Evolutionary conservation across 192 early-diverging fungal genomes (phyloP).

Genomic region (Coemansia sp.): DNA sequence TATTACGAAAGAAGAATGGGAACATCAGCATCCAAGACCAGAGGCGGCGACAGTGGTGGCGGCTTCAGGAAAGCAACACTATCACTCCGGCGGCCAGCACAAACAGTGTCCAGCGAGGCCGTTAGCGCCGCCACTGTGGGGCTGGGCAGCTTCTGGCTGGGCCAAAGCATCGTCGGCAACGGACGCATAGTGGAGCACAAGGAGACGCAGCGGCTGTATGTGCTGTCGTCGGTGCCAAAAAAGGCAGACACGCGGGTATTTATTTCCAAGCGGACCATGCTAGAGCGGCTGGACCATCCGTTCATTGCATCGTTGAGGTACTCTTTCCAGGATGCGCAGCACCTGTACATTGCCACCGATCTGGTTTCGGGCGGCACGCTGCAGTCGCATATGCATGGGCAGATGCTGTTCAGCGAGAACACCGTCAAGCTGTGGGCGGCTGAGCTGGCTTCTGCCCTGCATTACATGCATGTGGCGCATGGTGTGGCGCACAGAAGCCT

Average conservation of each 20-base stretch:
- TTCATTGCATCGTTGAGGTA: constrained; percentile 83
- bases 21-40: not conserved
- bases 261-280: constrained; percentile 70
- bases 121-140: constrained; percentile 15
- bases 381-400: constrained; percentile 59
- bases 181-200: constrained; percentile 88
- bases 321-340: constrained; percentile 92
- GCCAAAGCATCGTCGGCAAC: constrained; percentile 85
- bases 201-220: constrained; percentile 71
- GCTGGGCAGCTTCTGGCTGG: constrained; percentile 76
- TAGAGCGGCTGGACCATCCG: constrained; percentile 79
- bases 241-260: constrained; percentile 73
- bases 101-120: not conserved
- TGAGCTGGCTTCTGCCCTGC: constrained; percentile 78
- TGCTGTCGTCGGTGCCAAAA: constrained; percentile 79
- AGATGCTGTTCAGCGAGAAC: constrained; percentile 60
- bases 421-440: constrained; percentile 82
- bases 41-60: not conserved
- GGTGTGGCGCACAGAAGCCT: constrained; percentile 86
- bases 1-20: not conserved
- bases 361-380: constrained; percentile 91
- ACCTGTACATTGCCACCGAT: constrained; percentile 87
- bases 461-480: constrained; percentile 74
- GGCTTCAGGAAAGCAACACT: not conserved
- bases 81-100: not conserved